Conservation (phyloP, 805 yeast species). For the Wickerhamiella occidentalis region DNA sequence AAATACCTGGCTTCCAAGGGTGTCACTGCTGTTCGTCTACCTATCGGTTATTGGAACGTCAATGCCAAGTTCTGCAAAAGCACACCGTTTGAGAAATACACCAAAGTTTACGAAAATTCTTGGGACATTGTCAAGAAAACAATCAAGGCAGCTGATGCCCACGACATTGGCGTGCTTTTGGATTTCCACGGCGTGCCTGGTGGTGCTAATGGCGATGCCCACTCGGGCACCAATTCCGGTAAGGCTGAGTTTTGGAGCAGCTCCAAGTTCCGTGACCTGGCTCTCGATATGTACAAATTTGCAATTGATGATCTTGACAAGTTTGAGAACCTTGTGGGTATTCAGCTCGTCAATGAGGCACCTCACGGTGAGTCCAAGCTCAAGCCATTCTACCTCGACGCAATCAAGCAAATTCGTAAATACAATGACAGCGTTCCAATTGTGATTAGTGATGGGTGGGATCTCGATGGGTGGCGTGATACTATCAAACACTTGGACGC, state of each 20-base stretch:
- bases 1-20: conserved; percentile 52
- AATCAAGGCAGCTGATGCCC: conserved; percentile 45
- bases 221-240: conserved; percentile 58
- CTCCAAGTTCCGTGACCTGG: conserved; percentile 28
- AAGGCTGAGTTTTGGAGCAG: conserved; percentile 55
- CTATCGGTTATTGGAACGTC: conserved; percentile 88
- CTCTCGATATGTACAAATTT: conserved; percentile 42
- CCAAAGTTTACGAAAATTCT: conserved; percentile 52
- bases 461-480: conserved; percentile 64
- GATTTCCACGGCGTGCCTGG: conserved; percentile 88
- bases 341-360: conserved; percentile 81
- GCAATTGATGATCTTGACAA: conserved; percentile 47
- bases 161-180: conserved; percentile 61
- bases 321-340: conserved; percentile 61
- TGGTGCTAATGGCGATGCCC: conserved; percentile 81
- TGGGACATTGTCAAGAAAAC: conserved; percentile 53
- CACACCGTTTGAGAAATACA: conserved; percentile 49
- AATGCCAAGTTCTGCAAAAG: conserved; percentile 46
- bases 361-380: conserved; percentile 45
- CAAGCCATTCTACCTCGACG: conserved; percentile 48
- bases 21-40: conserved; percentile 73
- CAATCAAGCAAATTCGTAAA: conserved; percentile 46
- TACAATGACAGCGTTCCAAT: conserved; percentile 51
- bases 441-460: conserved; percentile 89
- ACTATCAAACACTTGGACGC: conserved; percentile 42